phyloP scores from a whole-genome alignment of 2,329 filamentous ascomycete genomes.

The Claviceps capensis region DNA sequence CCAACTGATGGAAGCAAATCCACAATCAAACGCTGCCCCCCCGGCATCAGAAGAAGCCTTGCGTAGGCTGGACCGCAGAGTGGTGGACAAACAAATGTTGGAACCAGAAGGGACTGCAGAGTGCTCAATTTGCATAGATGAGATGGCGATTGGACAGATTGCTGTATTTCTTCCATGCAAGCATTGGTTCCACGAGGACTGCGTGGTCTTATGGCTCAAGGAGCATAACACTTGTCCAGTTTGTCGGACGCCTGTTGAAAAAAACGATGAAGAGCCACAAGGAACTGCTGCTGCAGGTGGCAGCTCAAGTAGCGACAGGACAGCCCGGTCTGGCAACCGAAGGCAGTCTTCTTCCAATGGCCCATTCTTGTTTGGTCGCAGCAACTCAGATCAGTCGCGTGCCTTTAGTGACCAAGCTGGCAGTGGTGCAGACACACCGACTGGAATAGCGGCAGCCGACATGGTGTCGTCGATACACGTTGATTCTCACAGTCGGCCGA shows the following conservation, averaged over 20 bases:
- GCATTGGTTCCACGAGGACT: conserved; percentile 86
- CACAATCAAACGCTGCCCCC: conserved; percentile 62
- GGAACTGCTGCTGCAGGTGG: conserved; percentile 3
- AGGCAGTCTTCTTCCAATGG: neutral
- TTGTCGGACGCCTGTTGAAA: conserved; percentile 49
- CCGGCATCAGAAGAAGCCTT: conserved; percentile 70
- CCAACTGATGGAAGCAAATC: conserved; percentile 74
- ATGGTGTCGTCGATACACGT: conserved; percentile 9
- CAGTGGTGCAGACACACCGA: conserved; percentile 3
- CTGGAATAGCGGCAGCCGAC: conserved; percentile 4
- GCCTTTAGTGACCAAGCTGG: neutral
- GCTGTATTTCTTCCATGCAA: conserved; percentile 72
- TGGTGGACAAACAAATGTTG: conserved; percentile 57
- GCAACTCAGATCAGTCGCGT: conserved; percentile 1
- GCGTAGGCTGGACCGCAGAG: conserved; percentile 54
- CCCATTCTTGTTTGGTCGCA: neutral
- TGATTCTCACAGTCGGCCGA: conserved; percentile 16
- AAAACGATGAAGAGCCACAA: conserved; percentile 12
- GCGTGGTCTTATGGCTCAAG: conserved; percentile 69
- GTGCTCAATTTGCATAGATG: conserved; percentile 92
- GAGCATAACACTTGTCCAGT: conserved; percentile 91
- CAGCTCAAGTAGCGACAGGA: neutral
- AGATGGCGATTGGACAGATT: conserved; percentile 57
- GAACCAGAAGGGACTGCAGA: conserved; percentile 55
- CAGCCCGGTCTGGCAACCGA: neutral